Percentiles rank a stretch among this genome's conserved stretches.
These are phyloP conservation scores for Penicillium janthinellum DNA, from an alignment of 2,329 filamentous ascomycete species.

Conservation along the genomic window DNA sequence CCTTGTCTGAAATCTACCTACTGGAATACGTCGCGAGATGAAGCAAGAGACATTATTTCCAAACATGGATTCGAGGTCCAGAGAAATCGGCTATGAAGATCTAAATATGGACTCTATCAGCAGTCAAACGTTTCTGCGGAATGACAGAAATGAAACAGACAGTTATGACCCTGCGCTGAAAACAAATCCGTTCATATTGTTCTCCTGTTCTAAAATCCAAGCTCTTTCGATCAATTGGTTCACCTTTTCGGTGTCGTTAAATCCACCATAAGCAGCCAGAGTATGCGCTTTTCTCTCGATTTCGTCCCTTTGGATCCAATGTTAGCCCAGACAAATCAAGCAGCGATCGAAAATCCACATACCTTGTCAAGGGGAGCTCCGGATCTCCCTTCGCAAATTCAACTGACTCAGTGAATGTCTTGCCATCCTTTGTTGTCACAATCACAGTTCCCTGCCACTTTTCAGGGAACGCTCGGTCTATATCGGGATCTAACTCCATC, in stretches of 20 bases:
- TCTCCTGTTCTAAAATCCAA: slow-evolving; percentile 27
- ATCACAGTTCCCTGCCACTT: slow-evolving; percentile 33
- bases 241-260: slow-evolving; percentile 20
- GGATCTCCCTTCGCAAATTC: slow-evolving; percentile 35
- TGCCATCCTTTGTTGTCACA: slow-evolving; percentile 28
- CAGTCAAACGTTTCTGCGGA: no score
- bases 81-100: neutral
- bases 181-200: slow-evolving; percentile 21
- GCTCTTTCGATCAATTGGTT: slow-evolving; percentile 22
- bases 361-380: slow-evolving; percentile 32
- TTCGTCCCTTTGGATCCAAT: slow-evolving; percentile 15
- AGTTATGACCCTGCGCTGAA: slow-evolving; percentile 1
- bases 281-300: slow-evolving; percentile 25
- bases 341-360: neutral
- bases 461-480: slow-evolving; percentile 31
- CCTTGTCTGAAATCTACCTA: no score
- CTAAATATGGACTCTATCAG: neutral
- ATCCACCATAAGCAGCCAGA: slow-evolving; percentile 27
- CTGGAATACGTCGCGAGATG: no score
- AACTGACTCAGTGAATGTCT: slow-evolving; percentile 25
- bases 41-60: no score
- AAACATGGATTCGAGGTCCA: neutral
- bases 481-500: slow-evolving; percentile 31
- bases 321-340: neutral
- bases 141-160: neutral